Base-by-base conservation (phyloP, 2,329 filamentous ascomycete species). In the Microdochium bolleyi region DNA sequence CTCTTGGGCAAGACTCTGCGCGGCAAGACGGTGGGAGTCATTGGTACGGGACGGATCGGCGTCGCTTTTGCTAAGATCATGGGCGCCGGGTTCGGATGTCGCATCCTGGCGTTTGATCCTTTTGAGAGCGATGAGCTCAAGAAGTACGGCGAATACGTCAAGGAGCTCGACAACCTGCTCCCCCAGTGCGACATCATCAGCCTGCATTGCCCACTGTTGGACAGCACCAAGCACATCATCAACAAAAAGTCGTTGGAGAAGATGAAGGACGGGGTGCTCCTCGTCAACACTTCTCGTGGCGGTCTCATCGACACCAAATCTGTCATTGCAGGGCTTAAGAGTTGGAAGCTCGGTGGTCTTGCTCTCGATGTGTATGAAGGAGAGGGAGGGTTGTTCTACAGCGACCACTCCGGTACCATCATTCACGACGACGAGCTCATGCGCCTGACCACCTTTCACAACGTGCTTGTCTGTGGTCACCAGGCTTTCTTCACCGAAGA, bases 401-500 rank as follows among this genome's bases (percentile, higher is more conserved):
- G 80, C 59, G 83, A 87, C 58, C 81, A 84, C 60, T 84, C 81
- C 4, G 75, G 72, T 14, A 76, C 83, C 56, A 82, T 87, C 59
- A 84, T 87, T 56, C 73, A 86, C 49, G 84, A 88, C 61, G 83
- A 87, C 59, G 72, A 78, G 53, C 70, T 88, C 48, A 84, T 83
- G 76, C 76, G 84, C 4, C 67, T 88, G 56, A 80, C 84, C 67
- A 86, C 83, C 1, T 87, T 87, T 60, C 84, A 77, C 54, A 87
- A 87, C 56, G 84, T 85, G 3, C 64, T 88, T 48, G 70, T 88
- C 54, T 84, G 78, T 57, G 83, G 84, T 0, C 84, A 88, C 59
- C 84, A 87, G 70, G 84, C 81, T 1, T 88, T 87, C 68, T 84
- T 88, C 60, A 87, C 84, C 4, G 70, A 78, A 32, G 83, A 87